Conservation (phyloP, 192 early-diverging fungal genomes). For the Coemansia sp. region DNA sequence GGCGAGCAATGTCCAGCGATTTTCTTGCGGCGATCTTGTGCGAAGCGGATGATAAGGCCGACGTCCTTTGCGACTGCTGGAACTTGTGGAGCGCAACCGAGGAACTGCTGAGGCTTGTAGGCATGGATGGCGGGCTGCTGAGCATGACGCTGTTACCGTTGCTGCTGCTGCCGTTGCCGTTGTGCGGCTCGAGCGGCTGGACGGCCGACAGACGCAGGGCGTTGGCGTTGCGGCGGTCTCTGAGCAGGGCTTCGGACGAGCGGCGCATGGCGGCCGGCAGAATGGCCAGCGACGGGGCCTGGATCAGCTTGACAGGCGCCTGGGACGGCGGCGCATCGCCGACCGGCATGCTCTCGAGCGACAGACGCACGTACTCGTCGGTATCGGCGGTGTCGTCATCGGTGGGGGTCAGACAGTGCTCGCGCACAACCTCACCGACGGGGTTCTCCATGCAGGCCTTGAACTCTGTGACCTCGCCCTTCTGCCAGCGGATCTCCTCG, state of each 20-base stretch:
- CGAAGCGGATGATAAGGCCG: background rate
- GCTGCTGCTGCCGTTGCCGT: conserved; percentile 13
- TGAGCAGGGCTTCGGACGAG: background rate
- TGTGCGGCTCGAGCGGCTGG: conserved; percentile 16
- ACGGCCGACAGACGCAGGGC: conserved; percentile 35
- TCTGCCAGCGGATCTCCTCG: conserved; percentile 39
- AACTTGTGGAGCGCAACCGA: background rate
- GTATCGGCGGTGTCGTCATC: conserved; percentile 8
- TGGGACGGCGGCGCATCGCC: conserved; percentile 12
- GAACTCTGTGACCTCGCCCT: conserved; percentile 46
- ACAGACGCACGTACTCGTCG: conserved; percentile 46
- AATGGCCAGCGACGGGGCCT: conserved; percentile 7
- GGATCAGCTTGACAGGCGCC: conserved; percentile 18
- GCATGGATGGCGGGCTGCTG: conserved; percentile 2
- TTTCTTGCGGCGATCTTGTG: background rate
- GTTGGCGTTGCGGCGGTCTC: conserved; percentile 10
- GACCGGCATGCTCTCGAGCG: conserved; percentile 24
- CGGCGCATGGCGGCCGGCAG: conserved; percentile 5
- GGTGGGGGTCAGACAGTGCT: conserved; percentile 31
- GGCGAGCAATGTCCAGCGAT: background rate
- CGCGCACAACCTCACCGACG: conserved; percentile 38
- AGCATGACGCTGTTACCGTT: conserved; percentile 1
- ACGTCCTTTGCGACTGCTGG: background rate
- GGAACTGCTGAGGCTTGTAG: conserved; percentile 1
- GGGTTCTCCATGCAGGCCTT: conserved; percentile 44